Conservation (phyloP, 768 basidiomycete species). For the Psilocybe subaeruginosa region DNA sequence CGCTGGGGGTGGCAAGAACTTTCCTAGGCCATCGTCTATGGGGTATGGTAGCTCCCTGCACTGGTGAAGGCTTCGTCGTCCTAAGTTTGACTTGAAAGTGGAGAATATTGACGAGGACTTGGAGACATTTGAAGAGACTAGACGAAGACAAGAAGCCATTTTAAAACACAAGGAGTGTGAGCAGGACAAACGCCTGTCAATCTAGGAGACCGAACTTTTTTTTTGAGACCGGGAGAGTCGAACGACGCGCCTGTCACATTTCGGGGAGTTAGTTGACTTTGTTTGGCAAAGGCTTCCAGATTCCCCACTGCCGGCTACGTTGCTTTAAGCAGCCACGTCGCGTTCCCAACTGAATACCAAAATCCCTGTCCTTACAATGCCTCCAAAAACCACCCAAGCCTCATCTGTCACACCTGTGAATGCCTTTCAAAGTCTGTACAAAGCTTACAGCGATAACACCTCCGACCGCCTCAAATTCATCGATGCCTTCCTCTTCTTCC, state of each 20-base stretch:
- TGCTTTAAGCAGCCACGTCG: slow-evolving; percentile 37
- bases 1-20: slow-evolving; percentile 77
- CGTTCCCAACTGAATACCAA: slow-evolving; percentile 22
- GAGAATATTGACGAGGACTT: slow-evolving; percentile 18
- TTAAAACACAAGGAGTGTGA: slow-evolving; percentile 17
- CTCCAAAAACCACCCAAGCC: slow-evolving; percentile 35
- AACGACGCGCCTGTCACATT: slow-evolving; percentile 18
- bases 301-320: slow-evolving; percentile 9
- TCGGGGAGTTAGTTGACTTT: slow-evolving; percentile 25
- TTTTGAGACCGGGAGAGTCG: slow-evolving; percentile 13
- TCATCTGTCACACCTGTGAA: slow-evolving; percentile 32
- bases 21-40: slow-evolving; percentile 71
- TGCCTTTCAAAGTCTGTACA: slow-evolving; percentile 65
- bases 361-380: slow-evolving; percentile 28
- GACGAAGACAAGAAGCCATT: slow-evolving; percentile 32
- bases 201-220: slow-evolving; percentile 21
- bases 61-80: slow-evolving; percentile 49
- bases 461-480: slow-evolving; percentile 89
- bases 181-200: not conserved
- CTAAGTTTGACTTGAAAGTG: slow-evolving; percentile 26
- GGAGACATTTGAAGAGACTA: slow-evolving; percentile 27
- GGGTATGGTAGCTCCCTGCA: slow-evolving; percentile 64
- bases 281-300: slow-evolving; percentile 33
- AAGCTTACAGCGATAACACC: slow-evolving; percentile 77
- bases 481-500: slow-evolving; percentile 90